Evolutionary conservation across 116 monocot species (phyloP), one percentile per base, ranked within the genome.

Genomic region (Papilionanthe hybrid): DNA sequence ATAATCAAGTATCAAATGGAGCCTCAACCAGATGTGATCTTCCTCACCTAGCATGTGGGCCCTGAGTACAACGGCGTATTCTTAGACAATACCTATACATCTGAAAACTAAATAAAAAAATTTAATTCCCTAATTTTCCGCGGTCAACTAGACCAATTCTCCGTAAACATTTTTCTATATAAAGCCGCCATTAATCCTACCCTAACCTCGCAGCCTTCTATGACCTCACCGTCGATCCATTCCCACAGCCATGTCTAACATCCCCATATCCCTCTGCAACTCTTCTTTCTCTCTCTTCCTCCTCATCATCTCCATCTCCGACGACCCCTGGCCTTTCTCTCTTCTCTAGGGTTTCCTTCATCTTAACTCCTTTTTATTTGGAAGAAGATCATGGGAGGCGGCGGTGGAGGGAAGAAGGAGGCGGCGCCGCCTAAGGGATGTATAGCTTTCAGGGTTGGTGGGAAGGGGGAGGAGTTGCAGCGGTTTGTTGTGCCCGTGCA

Each of bases 401-500:
- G 48, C 1, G 75, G 66, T 7, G 71, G 75, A 18, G 42, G 49
- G 20, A 55, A 76, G 80, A 50, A 79, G 37, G 78, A 29, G 57
- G 32, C 42, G 65, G 44, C 42, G 75, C 79, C 75, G 65, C 92
- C 90, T 5, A 90, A 88, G 81, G 92, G 92, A 42, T 92, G 86
- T 78, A 81, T 92, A 83, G 86, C 83, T 42, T 78, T 92, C 30
- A 84, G 83, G 82, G 92, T 92, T 32, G 90, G 92, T 1, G 42
- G 47, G 10, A 84, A 82, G 43, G 92, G 86, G 41, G 92, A 86
- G 80, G 88, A 92, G 79, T 79, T 77, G 81, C 78, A 81, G 83
- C 75, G 90, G 67, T 90, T 90, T 71, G 78, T 90, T 32, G 87
- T 93, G 71, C 93, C 91, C 17, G 83, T 91, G 42, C 56, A 56